These are phyloP conservation scores for Ulota crispa DNA, from an alignment of 225 moss, liverwort and hornwort genomes.

Conservation along the genomic window DNA sequence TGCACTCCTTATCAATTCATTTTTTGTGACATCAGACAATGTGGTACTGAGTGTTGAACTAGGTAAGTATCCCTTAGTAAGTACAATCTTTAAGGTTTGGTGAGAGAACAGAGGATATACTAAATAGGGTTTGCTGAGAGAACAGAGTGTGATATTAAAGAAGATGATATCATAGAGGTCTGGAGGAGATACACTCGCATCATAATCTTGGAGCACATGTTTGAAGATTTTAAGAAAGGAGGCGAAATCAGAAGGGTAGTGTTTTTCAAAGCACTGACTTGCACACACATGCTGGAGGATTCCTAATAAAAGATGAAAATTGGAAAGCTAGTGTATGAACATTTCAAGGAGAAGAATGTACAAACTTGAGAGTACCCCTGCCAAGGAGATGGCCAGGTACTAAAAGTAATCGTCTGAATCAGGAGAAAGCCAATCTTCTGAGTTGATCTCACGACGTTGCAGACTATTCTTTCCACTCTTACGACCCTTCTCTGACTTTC, in stretches of 20 bases:
- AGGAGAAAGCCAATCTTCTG: conserved; percentile 23
- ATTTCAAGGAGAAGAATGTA: conserved; percentile 4
- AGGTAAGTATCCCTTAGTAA: too few species aligned
- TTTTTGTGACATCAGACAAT: too few species aligned
- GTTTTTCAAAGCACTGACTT: neutral
- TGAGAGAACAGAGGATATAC: too few species aligned
- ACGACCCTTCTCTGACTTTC: conserved; percentile 11
- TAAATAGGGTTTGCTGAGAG: neutral
- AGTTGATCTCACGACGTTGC: neutral
- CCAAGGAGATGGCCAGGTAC: neutral
- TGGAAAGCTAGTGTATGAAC: neutral
- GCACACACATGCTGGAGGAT: neutral
- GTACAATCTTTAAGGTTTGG: too few species aligned
- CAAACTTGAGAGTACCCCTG: neutral
- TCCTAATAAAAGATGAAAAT: neutral
- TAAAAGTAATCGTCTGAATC: conserved; percentile 35
- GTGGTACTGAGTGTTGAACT: too few species aligned
- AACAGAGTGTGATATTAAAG: neutral
- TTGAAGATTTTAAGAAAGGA: neutral
- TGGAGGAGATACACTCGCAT: neutral
- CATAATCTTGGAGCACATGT: neutral
- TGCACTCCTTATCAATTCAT: too few species aligned
- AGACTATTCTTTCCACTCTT: neutral
- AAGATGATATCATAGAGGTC: neutral
- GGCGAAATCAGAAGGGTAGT: neutral